These are phyloP conservation scores for Rickenella mellea DNA, from an alignment of 768 basidiomycete genomes.

Conservation along the genomic window DNA sequence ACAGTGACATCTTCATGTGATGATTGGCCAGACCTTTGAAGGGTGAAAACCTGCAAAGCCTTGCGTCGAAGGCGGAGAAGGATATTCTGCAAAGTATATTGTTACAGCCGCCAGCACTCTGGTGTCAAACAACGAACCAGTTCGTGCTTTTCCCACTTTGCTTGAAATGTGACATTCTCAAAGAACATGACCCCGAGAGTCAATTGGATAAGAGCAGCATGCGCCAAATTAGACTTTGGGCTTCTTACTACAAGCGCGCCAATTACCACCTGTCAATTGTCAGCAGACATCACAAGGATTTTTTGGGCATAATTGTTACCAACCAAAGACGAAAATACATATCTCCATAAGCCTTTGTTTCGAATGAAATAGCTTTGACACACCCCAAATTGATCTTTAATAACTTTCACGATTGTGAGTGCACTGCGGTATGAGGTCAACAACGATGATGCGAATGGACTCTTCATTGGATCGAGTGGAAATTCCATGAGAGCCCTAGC, in stretches of 20 bases:
- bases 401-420: constrained; percentile 55
- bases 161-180: constrained; percentile 43
- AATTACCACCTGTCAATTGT: constrained; percentile 38
- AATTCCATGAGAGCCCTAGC: constrained; percentile 64
- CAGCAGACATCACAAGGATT: too few species aligned
- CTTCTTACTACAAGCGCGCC: constrained; percentile 39
- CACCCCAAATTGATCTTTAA: constrained; percentile 55
- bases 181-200: constrained; percentile 58
- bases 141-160: constrained; percentile 11
- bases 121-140: too few species aligned
- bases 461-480: constrained; percentile 57
- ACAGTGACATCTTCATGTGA: too few species aligned
- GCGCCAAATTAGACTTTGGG: constrained; percentile 57
- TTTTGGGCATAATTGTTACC: too few species aligned
- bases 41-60: too few species aligned
- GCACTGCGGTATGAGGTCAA: constrained; percentile 57
- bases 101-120: too few species aligned
- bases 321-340: constrained; percentile 65
- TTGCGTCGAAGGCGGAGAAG: too few species aligned
- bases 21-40: too few species aligned
- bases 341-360: constrained; percentile 65
- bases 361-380: constrained; percentile 55
- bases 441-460: constrained; percentile 55
- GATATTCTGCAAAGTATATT: too few species aligned
- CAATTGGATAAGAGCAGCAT: constrained; percentile 57